Percentiles rank a stretch among this genome's conserved stretches.
Conservation (phyloP, 169 alveolate species). For the Nephromyces sp. region DNA sequence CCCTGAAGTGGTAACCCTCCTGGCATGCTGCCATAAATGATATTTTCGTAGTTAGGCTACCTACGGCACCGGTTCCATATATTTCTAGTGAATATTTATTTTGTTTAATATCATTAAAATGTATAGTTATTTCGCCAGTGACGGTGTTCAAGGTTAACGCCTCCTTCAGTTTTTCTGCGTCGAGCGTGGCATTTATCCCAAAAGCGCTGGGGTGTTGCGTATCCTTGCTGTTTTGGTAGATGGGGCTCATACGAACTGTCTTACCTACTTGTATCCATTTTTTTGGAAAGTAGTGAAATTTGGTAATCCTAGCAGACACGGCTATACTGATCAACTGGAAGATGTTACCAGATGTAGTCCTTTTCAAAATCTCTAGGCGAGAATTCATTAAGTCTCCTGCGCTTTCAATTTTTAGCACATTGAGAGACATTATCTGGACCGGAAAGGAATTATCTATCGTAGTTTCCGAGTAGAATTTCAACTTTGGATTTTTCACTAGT, state of each 20-base stretch:
- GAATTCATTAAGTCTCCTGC: neutral
- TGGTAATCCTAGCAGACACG: neutral
- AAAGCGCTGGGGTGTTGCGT: neutral
- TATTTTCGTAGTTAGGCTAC: conserved; percentile 9
- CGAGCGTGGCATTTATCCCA: neutral
- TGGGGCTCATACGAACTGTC: neutral
- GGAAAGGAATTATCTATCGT: neutral
- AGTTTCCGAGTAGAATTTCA: neutral
- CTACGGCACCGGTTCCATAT: conserved; percentile 33
- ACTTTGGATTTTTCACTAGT: neutral
- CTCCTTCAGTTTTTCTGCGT: neutral
- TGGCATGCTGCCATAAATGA: conserved; percentile 37
- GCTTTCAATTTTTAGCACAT: neutral
- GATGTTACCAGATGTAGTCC: neutral
- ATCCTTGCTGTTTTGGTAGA: neutral
- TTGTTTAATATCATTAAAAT: conserved; percentile 4
- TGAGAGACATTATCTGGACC: neutral
- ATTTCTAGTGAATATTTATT: conserved; percentile 3
- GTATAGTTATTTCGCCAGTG: conserved; percentile 23
- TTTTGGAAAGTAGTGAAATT: neutral
- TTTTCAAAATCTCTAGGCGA: neutral
- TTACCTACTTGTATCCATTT: neutral
- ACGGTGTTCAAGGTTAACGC: conserved; percentile 1
- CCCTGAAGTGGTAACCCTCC: conserved; percentile 32
- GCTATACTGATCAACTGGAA: neutral